Base-by-base conservation (phyloP, 495 filamentous ascomycete genomes). In the Xylaria acuta region DNA sequence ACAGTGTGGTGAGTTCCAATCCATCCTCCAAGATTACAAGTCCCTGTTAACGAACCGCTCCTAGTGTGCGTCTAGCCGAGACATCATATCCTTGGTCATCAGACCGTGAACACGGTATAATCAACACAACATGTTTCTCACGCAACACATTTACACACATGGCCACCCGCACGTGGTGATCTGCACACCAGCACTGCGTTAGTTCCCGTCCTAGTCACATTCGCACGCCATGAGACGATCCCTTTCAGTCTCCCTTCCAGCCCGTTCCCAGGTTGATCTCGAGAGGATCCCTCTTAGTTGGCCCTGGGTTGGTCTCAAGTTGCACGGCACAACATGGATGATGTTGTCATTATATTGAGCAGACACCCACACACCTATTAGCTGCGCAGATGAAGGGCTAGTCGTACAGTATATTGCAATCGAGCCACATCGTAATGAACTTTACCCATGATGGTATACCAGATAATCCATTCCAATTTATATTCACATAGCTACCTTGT, bases 121-220 rank as follows among this genome's bases (percentile, higher is more conserved):
- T 27, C 38, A 38, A n/a, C 16, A 25, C 38, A 51, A 27, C 27
- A 25, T 25, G 30, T 62, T 63, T 38, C 60, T 38, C 27, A 22
- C 45, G 27, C 18, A 36, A 30, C 51, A 40, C 2, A 38, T 54
- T 38, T 38, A 12, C 58, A 38, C 56, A 60, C 56, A 27, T 38
- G 32, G 30, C 32, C 56, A 18, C 53, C 32, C 18, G 9, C 58
- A 60, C 34, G 58, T 38, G 58, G 60, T n/a, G 22, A 43, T 64
- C 59, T 11, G 36, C 59, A 36, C 25, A 36, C 30, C 54, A 36
- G 54, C 54, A 34, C 36, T 59, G 54, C 54, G 25, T 59, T 63
- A 63, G 59, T 43, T 64, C 38, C 60, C 60, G n/a, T 43, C 58
- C 6, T 60, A 36, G 58, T 60, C 32, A 16, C 30, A n/a, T 34